Evolutionary conservation across 495 filamentous ascomycete species (phyloP), one percentile per base, ranked within the genome.

Genomic region (Talaromyces liani): DNA sequence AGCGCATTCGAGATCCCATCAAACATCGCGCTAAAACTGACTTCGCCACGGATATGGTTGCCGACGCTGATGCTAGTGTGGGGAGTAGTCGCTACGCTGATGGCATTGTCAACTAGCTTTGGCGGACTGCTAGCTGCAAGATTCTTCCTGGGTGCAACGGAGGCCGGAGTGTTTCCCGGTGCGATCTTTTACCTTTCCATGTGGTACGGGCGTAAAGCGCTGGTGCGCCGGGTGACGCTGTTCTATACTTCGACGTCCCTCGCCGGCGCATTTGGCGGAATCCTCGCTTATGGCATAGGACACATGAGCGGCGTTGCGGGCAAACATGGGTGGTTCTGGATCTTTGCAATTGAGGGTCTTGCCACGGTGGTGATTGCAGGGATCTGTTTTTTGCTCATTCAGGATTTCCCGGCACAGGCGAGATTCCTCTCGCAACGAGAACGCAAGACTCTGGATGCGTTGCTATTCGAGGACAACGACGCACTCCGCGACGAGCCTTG

Each of bases 111-210:
- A 7, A 82, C 90, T 10, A 87, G 87, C 62, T 80, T 88, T 51
- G 70, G 84, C 0, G 85, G 88, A 0, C 89, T 87, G 70, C 81
- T 89, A 34, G 77, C 79, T 2, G 84, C 84, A 10, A 79, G 89
- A 25, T 87, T 87, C 69, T 86, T 88, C 63, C 74, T 87, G 10
- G 83, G 79, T 57, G 76, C 81, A 31, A 69, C 73, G 18, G 79
- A 79, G 66, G 83, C 80, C 53, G 87, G 86, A 0, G 77, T 91
- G 0, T 90, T 89, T 61, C 87, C 88, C 12, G 89, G 90, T 1
- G 89, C 92, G 0, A 88, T 91, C 1, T 92, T 88, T 71, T 91
- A 91, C 68, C 80, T 93, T n/a, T 89, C 87, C 1, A 91, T 91
- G 87, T 92, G 90, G 87, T 93, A 93, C 64, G 88, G 87, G 67